Evolutionary conservation across 495 filamentous ascomycete genomes (phyloP).

Genomic region (Acidiella bohemica): DNA sequence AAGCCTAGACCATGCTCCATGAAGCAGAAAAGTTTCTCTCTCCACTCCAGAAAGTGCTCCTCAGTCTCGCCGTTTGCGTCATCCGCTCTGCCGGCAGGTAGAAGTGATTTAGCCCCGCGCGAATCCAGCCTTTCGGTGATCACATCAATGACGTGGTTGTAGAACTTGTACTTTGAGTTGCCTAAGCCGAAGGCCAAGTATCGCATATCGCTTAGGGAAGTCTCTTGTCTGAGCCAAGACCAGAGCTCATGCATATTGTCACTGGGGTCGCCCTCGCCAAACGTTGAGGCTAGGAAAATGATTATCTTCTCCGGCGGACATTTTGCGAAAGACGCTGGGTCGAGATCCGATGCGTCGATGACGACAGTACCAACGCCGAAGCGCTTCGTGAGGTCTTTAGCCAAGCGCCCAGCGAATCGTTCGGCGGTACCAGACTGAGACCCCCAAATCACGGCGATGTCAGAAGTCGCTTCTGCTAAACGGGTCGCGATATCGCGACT

Average conservation of each 20-base stretch:
- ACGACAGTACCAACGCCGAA: slow-evolving; percentile 34
- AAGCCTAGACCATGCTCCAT: slow-evolving; percentile 30
- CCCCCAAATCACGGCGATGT: slow-evolving; percentile 42
- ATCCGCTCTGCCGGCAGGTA: slow-evolving; percentile 33
- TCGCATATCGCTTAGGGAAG: slow-evolving; percentile 26
- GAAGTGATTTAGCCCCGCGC: slow-evolving; percentile 30
- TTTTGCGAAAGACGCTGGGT: slow-evolving; percentile 30
- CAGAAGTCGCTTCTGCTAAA: no score
- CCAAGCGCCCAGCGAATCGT: slow-evolving; percentile 35
- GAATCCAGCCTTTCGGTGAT: slow-evolving; percentile 28
- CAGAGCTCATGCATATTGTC: slow-evolving; percentile 39
- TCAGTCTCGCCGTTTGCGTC: slow-evolving; percentile 37
- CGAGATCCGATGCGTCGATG: slow-evolving; percentile 40
- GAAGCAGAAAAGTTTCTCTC: slow-evolving; percentile 30
- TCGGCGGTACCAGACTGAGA: slow-evolving; percentile 45
- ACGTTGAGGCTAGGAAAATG: slow-evolving; percentile 41
- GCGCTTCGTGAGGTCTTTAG: slow-evolving; percentile 32
- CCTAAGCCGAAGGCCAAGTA: slow-evolving; percentile 38
- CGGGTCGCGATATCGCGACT: no score
- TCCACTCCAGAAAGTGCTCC: slow-evolving; percentile 42
- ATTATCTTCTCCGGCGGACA: slow-evolving; percentile 33
- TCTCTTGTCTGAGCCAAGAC: slow-evolving; percentile 21
- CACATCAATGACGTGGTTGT: slow-evolving; percentile 36
- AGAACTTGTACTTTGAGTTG: slow-evolving; percentile 41
- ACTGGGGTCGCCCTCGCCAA: slow-evolving; percentile 42